Conservation (phyloP, 2,329 filamentous ascomycete species). For the Cercospora sesami region DNA sequence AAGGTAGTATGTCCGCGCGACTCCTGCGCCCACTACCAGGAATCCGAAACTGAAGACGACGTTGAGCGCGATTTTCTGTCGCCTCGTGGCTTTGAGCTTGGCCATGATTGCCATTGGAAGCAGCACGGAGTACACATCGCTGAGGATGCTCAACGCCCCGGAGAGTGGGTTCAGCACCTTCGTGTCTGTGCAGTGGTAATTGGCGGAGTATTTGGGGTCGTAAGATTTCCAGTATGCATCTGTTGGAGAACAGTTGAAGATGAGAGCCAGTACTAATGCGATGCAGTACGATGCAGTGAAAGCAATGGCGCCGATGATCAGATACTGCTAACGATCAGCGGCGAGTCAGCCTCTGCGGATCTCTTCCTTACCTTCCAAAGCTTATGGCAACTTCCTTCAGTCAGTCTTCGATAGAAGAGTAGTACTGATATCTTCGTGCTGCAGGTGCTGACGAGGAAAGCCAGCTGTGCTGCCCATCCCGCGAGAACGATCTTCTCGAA, state of each 20-base stretch:
- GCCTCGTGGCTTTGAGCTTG: slow-evolving; percentile 21
- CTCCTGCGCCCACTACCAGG: slow-evolving; percentile 28
- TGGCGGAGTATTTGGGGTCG: slow-evolving; percentile 21
- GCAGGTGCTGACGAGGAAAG: slow-evolving; percentile 26
- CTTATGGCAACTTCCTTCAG: slow-evolving; percentile 18
- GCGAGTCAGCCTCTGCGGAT: neutral
- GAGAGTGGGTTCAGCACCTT: slow-evolving; percentile 10
- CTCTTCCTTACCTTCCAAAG: slow-evolving; percentile 7
- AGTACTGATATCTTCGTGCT: slow-evolving; percentile 33
- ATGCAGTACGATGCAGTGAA: slow-evolving; percentile 25
- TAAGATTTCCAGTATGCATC: slow-evolving; percentile 28
- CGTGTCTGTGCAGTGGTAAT: slow-evolving; percentile 12
- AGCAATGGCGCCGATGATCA: slow-evolving; percentile 23
- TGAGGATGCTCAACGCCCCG: slow-evolving; percentile 27
- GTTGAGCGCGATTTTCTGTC: slow-evolving; percentile 29
- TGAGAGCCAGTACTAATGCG: slow-evolving; percentile 23
- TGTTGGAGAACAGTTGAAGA: slow-evolving; percentile 27
- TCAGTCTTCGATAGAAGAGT: slow-evolving; percentile 32
- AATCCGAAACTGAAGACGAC: slow-evolving; percentile 29
- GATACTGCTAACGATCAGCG: slow-evolving; percentile 9
- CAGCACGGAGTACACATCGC: slow-evolving; percentile 31
- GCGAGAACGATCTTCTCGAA: slow-evolving; percentile 16
- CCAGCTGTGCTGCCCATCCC: slow-evolving; percentile 26
- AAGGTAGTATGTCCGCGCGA: slow-evolving; percentile 30
- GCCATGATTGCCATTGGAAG: slow-evolving; percentile 29